These are phyloP conservation scores for Hydrangea macrophylla DNA, from an alignment of 148 eudicot species.

Conservation along the genomic window DNA sequence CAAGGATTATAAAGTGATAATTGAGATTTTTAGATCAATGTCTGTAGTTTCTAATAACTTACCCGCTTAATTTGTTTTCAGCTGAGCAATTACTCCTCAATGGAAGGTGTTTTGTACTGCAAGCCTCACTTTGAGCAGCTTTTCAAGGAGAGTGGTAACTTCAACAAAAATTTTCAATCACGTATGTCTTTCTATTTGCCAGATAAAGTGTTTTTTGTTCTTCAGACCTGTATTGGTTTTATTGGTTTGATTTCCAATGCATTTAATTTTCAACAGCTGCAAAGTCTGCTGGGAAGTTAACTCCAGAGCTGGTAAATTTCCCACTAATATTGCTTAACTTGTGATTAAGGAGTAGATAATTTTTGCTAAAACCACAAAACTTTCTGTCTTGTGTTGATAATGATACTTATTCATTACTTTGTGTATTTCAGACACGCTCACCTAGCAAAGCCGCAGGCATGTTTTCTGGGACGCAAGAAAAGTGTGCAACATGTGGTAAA, in stretches of 20 bases:
- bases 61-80: slow-evolving; percentile 27
- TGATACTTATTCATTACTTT: slow-evolving; percentile 13
- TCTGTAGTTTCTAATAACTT: neutral
- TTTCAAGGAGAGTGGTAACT: slow-evolving; percentile 87
- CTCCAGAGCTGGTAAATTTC: slow-evolving; percentile 71
- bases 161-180: slow-evolving; percentile 82
- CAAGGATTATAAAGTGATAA: neutral
- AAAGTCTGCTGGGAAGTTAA: slow-evolving; percentile 58
- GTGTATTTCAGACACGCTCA: slow-evolving; percentile 56
- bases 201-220: neutral
- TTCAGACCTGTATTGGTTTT: neutral
- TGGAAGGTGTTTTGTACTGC: slow-evolving; percentile 92
- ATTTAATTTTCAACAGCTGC: slow-evolving; percentile 46
- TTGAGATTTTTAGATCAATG: neutral
- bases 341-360: neutral
- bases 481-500: slow-evolving; percentile 87
- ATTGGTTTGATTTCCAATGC: slow-evolving; percentile 1
- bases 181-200: slow-evolving; percentile 36
- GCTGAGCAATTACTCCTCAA: slow-evolving; percentile 83
- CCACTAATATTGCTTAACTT: neutral
- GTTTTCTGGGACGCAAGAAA: slow-evolving; percentile 95
- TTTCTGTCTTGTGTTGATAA: neutral
- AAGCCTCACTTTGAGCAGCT: slow-evolving; percentile 98
- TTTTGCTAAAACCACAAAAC: neutral
- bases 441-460: slow-evolving; percentile 87